These are phyloP conservation scores for Termitomyces bulborhizus DNA, from an alignment of 768 basidiomycete genomes.

Conservation along the genomic window DNA sequence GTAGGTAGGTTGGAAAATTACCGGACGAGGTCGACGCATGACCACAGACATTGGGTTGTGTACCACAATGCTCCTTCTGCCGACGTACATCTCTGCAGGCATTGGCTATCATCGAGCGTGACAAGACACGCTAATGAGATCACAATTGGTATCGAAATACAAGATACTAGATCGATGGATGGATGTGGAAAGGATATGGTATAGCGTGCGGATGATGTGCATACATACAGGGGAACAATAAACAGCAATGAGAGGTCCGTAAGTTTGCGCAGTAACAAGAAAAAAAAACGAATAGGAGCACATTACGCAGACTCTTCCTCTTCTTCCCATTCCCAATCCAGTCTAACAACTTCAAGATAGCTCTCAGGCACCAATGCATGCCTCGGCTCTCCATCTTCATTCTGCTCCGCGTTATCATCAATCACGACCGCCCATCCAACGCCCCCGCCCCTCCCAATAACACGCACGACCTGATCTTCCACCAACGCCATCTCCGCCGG, in stretches of 20 bases:
- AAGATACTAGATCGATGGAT: not conserved
- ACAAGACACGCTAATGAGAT: not conserved
- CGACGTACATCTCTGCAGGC: too few relatives aligned
- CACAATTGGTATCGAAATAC: not conserved
- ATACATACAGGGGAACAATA: not conserved
- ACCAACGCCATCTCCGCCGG: constrained; percentile 77
- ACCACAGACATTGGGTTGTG: too few relatives aligned
- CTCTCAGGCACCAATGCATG: constrained; percentile 79
- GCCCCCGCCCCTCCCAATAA: constrained; percentile 70
- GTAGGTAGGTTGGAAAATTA: too few relatives aligned
- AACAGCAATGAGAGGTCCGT: not conserved
- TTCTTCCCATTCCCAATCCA: constrained; percentile 30
- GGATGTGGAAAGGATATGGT: not conserved
- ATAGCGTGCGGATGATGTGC: not conserved
- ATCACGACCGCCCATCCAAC: constrained; percentile 78
- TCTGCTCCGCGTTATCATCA: constrained; percentile 20
- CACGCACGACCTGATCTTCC: constrained; percentile 71
- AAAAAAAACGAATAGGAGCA: not conserved
- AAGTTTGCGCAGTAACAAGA: not conserved
- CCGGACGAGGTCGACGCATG: too few relatives aligned
- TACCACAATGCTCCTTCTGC: too few relatives aligned
- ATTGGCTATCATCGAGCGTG: too few relatives aligned
- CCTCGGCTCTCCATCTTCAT: constrained; percentile 13
- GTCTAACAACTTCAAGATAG: constrained; percentile 56
- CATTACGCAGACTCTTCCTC: constrained; percentile 14